phyloP scores from a whole-genome alignment of 164 flowering plant genomes.

The Tetracentron sinense region DNA sequence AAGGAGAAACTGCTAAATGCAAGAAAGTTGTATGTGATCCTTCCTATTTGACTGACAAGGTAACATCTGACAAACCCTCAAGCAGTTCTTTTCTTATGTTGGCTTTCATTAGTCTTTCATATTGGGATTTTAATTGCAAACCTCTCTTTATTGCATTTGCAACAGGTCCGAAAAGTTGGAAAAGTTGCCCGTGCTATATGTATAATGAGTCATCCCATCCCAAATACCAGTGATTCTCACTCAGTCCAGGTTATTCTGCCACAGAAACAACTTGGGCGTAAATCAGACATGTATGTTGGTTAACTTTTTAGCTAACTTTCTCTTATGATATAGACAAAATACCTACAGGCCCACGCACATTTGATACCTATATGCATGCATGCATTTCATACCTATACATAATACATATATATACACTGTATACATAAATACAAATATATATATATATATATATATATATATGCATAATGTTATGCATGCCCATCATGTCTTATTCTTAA shows the following conservation, averaged over 20 bases:
- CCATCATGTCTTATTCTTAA: no score
- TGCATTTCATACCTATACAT: neutral
- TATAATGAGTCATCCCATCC: constrained; percentile 95
- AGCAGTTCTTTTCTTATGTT: neutral
- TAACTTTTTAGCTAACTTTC: neutral
- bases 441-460: no score
- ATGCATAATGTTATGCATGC: no score
- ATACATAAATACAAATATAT: no score
- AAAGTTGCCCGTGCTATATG: constrained; percentile 93
- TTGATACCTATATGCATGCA: neutral
- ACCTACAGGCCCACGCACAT: neutral
- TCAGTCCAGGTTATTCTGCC: constrained; percentile 92
- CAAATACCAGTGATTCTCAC: constrained; percentile 79
- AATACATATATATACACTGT: no score
- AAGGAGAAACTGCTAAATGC: constrained; percentile 98
- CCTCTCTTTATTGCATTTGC: constrained; percentile 6
- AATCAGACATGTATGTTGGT: constrained; percentile 81
- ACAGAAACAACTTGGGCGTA: constrained; percentile 95
- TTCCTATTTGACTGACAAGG: constrained; percentile 85
- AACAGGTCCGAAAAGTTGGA: constrained; percentile 80
- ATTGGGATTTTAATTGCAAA: constrained; percentile 2
- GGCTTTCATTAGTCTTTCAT: neutral
- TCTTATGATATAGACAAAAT: neutral
- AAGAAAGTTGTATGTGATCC: constrained; percentile 98
- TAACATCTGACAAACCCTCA: constrained; percentile 14